phyloP scores from a whole-genome alignment of 1,284 basidiomycete genomes.

The Bondarzewia mesenterica region DNA sequence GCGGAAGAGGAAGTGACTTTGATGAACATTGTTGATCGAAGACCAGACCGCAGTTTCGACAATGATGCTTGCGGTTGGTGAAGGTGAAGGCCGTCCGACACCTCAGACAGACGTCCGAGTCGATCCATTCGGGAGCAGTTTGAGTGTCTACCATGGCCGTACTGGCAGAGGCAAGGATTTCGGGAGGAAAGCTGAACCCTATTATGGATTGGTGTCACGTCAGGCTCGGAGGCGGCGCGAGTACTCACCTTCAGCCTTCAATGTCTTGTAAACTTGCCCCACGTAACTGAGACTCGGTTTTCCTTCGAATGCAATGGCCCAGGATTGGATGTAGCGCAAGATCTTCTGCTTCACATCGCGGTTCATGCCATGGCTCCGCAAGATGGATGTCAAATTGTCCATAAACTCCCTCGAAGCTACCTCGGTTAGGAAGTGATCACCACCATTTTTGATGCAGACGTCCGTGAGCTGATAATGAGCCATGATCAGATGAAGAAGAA shows the following conservation, averaged over 20 bases:
- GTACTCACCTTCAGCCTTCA: constrained; percentile 64
- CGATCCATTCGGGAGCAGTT: constrained; percentile 93
- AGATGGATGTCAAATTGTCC: constrained; percentile 82
- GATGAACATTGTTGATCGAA: constrained; percentile 94
- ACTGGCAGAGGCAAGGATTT: constrained; percentile 59
- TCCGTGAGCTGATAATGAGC: constrained; percentile 85
- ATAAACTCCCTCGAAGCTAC: constrained; percentile 87
- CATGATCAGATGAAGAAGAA: no score
- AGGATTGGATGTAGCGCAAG: constrained; percentile 80
- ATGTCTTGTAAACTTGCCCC: constrained; percentile 72
- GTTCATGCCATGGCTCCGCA: constrained; percentile 68
- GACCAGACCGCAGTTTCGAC: constrained; percentile 95
- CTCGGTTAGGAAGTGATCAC: constrained; percentile 84
- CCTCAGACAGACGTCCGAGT: constrained; percentile 90
- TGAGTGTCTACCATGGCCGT: constrained; percentile 84
- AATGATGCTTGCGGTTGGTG: constrained; percentile 98
- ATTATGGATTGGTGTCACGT: neutral
- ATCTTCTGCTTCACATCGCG: constrained; percentile 81
- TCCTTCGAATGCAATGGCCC: constrained; percentile 86
- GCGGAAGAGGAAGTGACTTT: constrained; percentile 79
- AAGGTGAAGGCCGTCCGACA: constrained; percentile 91
- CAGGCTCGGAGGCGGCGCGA: neutral
- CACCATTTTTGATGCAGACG: constrained; percentile 96
- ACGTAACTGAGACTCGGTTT: constrained; percentile 73
- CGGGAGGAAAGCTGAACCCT: constrained; percentile 81